Percentiles rank a stretch among this genome's conserved stretches.
Evolutionary conservation across 805 yeast species (phyloP).

Genomic region (Wickerhamiella allomyrinae): DNA sequence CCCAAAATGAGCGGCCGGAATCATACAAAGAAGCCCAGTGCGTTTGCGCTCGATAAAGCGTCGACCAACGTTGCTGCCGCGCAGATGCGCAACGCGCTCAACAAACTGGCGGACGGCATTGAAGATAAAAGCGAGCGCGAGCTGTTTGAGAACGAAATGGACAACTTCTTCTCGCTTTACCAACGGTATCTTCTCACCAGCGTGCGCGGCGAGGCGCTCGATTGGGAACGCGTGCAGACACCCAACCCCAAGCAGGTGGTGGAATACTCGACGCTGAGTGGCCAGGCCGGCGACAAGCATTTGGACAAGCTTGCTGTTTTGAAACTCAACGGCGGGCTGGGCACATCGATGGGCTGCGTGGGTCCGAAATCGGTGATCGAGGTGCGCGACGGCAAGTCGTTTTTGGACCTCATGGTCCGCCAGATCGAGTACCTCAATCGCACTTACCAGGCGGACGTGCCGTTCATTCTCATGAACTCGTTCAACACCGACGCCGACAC

Average conservation of each 20-base stretch:
- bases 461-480: conserved; percentile 93
- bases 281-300: conserved; percentile 29
- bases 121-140: conserved; percentile 28
- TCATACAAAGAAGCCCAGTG: conserved; percentile 12
- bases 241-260: conserved; percentile 85
- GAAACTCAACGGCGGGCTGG: conserved; percentile 95
- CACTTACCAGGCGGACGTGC: conserved; percentile 82
- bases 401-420: conserved; percentile 87
- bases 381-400: conserved; percentile 96
- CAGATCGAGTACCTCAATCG: conserved; percentile 93
- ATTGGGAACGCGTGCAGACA: conserved; percentile 92
- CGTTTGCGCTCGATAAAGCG: conserved; percentile 73
- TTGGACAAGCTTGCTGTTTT: conserved; percentile 82
- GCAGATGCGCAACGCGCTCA: conserved; percentile 93
- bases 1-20: neutral
- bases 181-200: conserved; percentile 85
- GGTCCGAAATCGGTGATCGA: conserved; percentile 98
- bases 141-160: conserved; percentile 82
- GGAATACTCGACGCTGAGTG: conserved; percentile 42
- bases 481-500: conserved; percentile 96
- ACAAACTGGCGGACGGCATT: conserved; percentile 76
- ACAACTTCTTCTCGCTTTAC: conserved; percentile 81
- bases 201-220: conserved; percentile 69
- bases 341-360: conserved; percentile 99
- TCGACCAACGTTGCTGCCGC: conserved; percentile 92